Conservation (phyloP, 2,329 filamentous ascomycete species). For the Colletotrichum chlorophyti region DNA sequence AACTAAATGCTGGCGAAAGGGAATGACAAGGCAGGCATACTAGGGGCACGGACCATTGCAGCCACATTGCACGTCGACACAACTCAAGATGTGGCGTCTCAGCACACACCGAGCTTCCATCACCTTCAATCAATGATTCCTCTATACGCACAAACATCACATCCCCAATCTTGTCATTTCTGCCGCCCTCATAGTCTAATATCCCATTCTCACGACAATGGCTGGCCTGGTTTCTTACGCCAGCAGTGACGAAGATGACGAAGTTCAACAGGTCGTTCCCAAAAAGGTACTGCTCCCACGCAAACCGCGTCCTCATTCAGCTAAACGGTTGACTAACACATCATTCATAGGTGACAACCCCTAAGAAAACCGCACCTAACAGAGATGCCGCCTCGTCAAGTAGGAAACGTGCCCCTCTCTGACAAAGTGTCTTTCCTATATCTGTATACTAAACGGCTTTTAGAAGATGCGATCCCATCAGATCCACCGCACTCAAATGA, state of each 20-base stretch:
- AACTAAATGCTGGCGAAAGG: too few relatives aligned
- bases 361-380: background rate
- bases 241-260: slow-evolving; percentile 59
- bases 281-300: slow-evolving; percentile 6
- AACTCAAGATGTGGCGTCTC: background rate
- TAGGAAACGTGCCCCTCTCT: too few relatives aligned
- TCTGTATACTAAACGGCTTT: too few relatives aligned
- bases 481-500: background rate
- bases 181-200: background rate
- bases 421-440: too few relatives aligned
- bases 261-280: slow-evolving; percentile 27
- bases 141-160: background rate
- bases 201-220: slow-evolving; percentile 35
- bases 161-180: background rate
- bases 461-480: too few relatives aligned
- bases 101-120: background rate
- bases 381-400: too few relatives aligned
- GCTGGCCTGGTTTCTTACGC: slow-evolving; percentile 56
- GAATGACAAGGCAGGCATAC: too few relatives aligned
- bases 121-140: background rate
- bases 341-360: background rate
- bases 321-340: background rate
- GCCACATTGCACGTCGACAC: background rate
- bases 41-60: background rate
- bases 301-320: background rate